Percentiles rank a stretch among this genome's conserved stretches.
These are phyloP conservation scores for Paraphaeosphaeria minitans DNA, from an alignment of 2,329 filamentous ascomycete species.

Conservation along the genomic window DNA sequence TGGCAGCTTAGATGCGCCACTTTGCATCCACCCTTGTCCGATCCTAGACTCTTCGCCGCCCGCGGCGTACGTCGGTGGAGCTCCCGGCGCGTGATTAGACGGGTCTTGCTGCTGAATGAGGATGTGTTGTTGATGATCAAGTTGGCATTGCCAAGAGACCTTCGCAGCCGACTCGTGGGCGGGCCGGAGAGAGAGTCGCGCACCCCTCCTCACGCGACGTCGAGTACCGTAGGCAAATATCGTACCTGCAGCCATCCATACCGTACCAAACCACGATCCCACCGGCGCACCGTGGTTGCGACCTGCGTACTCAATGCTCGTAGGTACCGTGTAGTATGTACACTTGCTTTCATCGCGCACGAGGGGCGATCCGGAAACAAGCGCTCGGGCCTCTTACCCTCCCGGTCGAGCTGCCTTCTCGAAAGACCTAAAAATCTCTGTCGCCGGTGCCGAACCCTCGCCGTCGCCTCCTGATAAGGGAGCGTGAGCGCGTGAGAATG, in stretches of 20 bases:
- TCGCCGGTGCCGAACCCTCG: not conserved
- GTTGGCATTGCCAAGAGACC: not conserved
- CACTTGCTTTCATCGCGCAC: no score
- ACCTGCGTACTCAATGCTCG: not conserved
- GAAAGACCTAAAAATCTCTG: not conserved
- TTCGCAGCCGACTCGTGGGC: not conserved
- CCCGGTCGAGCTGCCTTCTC: not conserved
- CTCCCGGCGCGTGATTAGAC: not conserved
- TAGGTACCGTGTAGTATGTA: no score
- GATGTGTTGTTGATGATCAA: not conserved
- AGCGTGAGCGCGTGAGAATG: not conserved
- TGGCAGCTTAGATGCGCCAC: slow-evolving; percentile 8
- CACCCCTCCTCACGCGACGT: not conserved
- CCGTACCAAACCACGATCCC: not conserved
- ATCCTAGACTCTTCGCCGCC: not conserved
- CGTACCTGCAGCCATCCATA: not conserved
- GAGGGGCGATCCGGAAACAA: slow-evolving; percentile 2
- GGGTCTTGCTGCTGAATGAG: not conserved
- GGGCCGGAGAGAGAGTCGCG: not conserved
- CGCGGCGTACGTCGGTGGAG: not conserved
- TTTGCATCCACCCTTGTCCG: slow-evolving; percentile 2
- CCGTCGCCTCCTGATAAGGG: not conserved
- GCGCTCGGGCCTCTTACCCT: not conserved
- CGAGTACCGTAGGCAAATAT: not conserved
- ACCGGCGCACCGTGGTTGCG: not conserved